These are phyloP conservation scores for Stylosanthes scabra DNA, from an alignment of 331 rosid genomes.

Conservation along the genomic window DNA sequence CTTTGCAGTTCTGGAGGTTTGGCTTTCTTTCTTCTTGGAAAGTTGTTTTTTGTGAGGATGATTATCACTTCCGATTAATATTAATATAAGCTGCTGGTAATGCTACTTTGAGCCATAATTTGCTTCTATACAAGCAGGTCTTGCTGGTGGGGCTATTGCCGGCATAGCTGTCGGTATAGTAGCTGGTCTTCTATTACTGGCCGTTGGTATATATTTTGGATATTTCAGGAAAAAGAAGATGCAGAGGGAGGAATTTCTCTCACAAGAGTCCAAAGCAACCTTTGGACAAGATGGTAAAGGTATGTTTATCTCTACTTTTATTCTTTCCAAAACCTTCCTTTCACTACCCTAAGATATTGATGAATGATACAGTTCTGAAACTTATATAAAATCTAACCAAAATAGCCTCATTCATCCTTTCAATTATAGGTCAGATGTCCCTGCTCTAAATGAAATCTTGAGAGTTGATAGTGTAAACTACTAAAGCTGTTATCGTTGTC, in stretches of 20 bases:
- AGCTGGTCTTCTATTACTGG: conserved; percentile 60
- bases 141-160: conserved; percentile 65
- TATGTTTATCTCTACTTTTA: conserved; percentile 36
- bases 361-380: conserved; percentile 1
- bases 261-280: conserved; percentile 45
- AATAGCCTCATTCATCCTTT: conserved; percentile 4
- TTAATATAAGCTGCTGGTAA: conserved; percentile 9
- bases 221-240: conserved; percentile 57
- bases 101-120: conserved; percentile 43
- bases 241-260: conserved; percentile 39
- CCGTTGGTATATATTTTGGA: conserved; percentile 48
- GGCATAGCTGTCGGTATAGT: conserved; percentile 65
- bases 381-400: conserved; percentile 13
- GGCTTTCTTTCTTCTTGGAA: conserved; percentile 51
- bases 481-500: conserved; percentile 1
- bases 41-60: conserved; percentile 37
- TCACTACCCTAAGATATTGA: neutral
- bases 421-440: conserved; percentile 23
- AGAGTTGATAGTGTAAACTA: conserved; percentile 1
- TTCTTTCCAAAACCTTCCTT: conserved; percentile 4
- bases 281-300: conserved; percentile 55
- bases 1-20: conserved; percentile 81
- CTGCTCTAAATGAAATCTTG: conserved; percentile 6
- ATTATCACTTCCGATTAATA: conserved; percentile 27
- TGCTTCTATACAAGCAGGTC: conserved; percentile 62